Evolutionary conservation across 768 basidiomycete species (phyloP).

Genomic region (Leccinum truebloodii): DNA sequence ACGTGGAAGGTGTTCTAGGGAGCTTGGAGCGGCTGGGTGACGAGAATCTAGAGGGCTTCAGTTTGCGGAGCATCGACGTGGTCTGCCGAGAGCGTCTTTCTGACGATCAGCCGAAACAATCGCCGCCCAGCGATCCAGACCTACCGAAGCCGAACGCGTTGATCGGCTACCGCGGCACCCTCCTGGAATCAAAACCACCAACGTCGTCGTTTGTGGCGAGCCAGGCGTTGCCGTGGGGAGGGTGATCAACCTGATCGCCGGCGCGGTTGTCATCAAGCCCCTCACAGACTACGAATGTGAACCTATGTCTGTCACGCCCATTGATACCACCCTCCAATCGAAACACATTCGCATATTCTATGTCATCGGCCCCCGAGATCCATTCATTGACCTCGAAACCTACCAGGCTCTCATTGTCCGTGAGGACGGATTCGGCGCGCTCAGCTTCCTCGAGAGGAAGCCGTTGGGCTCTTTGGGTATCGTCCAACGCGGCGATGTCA

Average conservation of each 20-base stretch:
- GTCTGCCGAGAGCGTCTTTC: constrained; percentile 3
- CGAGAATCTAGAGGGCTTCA: constrained; percentile 10
- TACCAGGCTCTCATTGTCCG: constrained; percentile 8
- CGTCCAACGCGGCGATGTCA: too few species aligned
- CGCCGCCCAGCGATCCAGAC: constrained; percentile 3
- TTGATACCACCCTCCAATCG: constrained; percentile 26
- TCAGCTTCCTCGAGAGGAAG: too few species aligned
- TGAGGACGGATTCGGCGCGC: too few species aligned
- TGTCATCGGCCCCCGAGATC: constrained; percentile 34
- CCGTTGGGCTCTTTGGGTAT: too few species aligned
- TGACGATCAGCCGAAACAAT: background rate
- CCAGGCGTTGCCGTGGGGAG: constrained; percentile 34
- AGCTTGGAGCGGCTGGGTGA: constrained; percentile 24
- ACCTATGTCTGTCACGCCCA: constrained; percentile 31
- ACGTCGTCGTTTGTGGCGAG: constrained; percentile 47
- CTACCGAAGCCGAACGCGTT: constrained; percentile 20
- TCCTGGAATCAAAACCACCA: constrained; percentile 26
- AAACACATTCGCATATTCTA: constrained; percentile 29
- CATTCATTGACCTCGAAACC: constrained; percentile 20
- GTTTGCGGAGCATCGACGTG: constrained; percentile 15
- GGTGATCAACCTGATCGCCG: constrained; percentile 30
- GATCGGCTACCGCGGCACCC: constrained; percentile 19
- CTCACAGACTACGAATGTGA: constrained; percentile 31
- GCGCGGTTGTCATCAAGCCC: constrained; percentile 18
- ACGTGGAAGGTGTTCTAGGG: constrained; percentile 7